Conservation (phyloP, 768 basidiomycete species). For the Coprinopsis sp. region DNA sequence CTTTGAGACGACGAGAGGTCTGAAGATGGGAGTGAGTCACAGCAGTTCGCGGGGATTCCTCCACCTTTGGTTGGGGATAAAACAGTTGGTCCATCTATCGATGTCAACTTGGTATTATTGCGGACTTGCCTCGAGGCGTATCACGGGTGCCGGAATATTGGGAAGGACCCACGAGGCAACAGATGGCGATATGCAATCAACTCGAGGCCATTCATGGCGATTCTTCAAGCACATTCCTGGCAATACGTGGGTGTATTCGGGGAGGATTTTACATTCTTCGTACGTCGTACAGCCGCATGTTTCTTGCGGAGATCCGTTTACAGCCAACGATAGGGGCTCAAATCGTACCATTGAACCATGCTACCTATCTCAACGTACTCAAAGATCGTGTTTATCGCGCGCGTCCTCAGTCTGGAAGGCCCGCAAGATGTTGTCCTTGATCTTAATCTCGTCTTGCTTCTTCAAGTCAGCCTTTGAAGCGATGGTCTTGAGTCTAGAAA, state of each 20-base stretch:
- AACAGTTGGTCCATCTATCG: too few relatives aligned
- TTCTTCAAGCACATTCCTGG: constrained; percentile 6
- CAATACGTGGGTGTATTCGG: constrained; percentile 1
- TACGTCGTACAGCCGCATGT: too few relatives aligned
- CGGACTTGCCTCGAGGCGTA: constrained; percentile 11
- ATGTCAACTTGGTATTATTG: neutral
- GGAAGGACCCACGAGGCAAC: constrained; percentile 23
- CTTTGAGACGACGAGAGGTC: neutral
- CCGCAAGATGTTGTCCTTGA: constrained; percentile 82
- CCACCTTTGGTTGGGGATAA: too few relatives aligned
- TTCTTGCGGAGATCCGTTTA: too few relatives aligned
- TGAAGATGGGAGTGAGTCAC: constrained; percentile 9
- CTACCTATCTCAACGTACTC: constrained; percentile 14
- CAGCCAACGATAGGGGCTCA: neutral
- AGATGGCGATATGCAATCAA: constrained; percentile 10
- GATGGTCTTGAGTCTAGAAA: constrained; percentile 47
- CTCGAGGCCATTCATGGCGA: constrained; percentile 11
- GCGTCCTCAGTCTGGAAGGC: constrained; percentile 50
- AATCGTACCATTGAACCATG: constrained; percentile 17
- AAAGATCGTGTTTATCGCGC: constrained; percentile 42
- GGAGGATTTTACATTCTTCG: too few relatives aligned
- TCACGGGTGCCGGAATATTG: constrained; percentile 16
- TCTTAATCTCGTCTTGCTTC: constrained; percentile 91
- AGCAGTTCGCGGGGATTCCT: neutral
- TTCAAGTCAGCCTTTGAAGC: constrained; percentile 66